These are phyloP conservation scores for Pulveroboletus sp. DNA, from an alignment of 768 basidiomycete genomes.

Conservation along the genomic window DNA sequence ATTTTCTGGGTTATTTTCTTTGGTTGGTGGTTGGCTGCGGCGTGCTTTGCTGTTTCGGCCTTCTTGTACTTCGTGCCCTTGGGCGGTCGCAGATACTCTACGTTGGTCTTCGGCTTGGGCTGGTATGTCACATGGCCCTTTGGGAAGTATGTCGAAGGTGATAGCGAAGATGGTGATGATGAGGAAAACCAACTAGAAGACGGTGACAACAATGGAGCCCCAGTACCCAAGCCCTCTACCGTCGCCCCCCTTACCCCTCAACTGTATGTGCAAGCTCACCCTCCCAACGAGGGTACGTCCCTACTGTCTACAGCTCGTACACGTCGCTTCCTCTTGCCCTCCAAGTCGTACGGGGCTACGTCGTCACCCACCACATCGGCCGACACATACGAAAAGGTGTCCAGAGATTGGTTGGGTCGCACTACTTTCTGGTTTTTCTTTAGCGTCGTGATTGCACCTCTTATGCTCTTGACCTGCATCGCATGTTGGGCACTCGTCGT, in stretches of 20 bases:
- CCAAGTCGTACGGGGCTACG: constrained; percentile 71
- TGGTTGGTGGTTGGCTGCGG: constrained; percentile 87
- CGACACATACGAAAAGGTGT: constrained; percentile 20
- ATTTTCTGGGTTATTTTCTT: constrained; percentile 87
- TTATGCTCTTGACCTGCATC: constrained; percentile 82
- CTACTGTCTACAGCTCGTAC: constrained; percentile 34
- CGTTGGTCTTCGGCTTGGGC: constrained; percentile 85
- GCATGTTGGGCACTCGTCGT: constrained; percentile 95
- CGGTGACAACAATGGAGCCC: constrained; percentile 16
- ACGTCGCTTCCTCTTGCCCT: constrained; percentile 35
- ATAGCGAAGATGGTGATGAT: constrained; percentile 41
- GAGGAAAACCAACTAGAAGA: constrained; percentile 34
- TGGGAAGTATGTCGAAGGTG: constrained; percentile 96
- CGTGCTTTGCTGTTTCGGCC: constrained; percentile 62
- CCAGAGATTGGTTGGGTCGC: constrained; percentile 57
- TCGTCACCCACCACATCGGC: constrained; percentile 26
- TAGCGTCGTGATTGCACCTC: constrained; percentile 74
- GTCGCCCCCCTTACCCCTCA: constrained; percentile 38
- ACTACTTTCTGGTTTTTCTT: constrained; percentile 80
- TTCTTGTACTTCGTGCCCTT: constrained; percentile 69
- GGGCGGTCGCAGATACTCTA: constrained; percentile 80
- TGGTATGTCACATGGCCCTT: constrained; percentile 99
- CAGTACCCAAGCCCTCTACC: constrained; percentile 42
- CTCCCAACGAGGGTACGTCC: constrained; percentile 45
- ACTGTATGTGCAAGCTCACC: constrained; percentile 5